Base-by-base conservation (phyloP, 1,284 basidiomycete species). In the Coniferiporia sulphurascens region DNA sequence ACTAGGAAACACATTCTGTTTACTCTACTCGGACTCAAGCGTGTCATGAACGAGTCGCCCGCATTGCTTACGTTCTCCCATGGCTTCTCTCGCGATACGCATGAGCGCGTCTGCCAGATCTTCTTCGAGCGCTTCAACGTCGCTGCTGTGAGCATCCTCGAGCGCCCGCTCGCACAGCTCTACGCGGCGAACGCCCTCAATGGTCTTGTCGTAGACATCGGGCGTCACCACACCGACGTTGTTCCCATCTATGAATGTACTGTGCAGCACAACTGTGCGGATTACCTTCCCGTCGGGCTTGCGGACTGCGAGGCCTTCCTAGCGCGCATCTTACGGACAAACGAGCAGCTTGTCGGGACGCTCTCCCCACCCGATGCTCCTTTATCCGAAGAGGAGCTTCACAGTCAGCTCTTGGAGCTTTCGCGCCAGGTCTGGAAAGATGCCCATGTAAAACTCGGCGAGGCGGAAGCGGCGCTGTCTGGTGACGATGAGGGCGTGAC, bases 111-210 rank as follows among this genome's bases (percentile, higher is more conserved):
- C 68, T 89, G 89, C 64, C 93, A 92, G 69, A 80, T 95, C 59
- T 94, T 97, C 71, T 99, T 98, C 69, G 95, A 98, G 71, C 84
- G 87, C n/a, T 92, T 98, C 80, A 97, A 98, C 70, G 86, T 89
- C 48, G 91, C 96, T 3, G 90, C 86, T 32, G 85, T 98, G 64
- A 84, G 85, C 48, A 78, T 97, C 64, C 78, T 96, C 46, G 91
- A 96, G 63, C 85, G 92, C 1, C 88, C 95, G 4, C 83, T 96
- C 68, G 84, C 90, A 3, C 88, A 92, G 62, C 78, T 94, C 58
- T 97, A 89, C 72, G 87, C 92, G 19, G 85, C 86, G n/a, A 89
- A 89, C 65, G 79, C 81, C 38, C 80, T 92, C 62, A 87, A 78
- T 55, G 95, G 93, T 36, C 74, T 96, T 53, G 84, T 95, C 34